Conservation (phyloP, 1,139 yeast genomes). For the Candida mesenterica region DNA sequence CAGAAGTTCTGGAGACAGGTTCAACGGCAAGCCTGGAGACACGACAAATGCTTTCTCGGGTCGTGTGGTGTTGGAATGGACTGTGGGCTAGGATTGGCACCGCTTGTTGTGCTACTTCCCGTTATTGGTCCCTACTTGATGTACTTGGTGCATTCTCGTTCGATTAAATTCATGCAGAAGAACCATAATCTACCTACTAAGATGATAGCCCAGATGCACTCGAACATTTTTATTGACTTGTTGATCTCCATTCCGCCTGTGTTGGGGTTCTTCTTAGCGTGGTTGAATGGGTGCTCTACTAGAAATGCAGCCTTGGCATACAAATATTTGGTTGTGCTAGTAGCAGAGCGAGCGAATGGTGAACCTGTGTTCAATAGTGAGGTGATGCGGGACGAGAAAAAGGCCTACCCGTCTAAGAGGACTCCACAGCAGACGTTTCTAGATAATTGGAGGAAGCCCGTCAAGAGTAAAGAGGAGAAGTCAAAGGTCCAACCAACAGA, state of each 20-base stretch:
- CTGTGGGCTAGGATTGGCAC: slow-evolving; percentile 76
- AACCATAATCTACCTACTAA: slow-evolving; percentile 58
- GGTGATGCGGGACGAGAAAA: slow-evolving; percentile 1
- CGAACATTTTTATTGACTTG: slow-evolving; percentile 71
- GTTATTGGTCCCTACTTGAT: slow-evolving; percentile 76
- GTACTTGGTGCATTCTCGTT: slow-evolving; percentile 72
- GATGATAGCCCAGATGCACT: slow-evolving; percentile 65
- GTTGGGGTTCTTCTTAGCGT: slow-evolving; percentile 70
- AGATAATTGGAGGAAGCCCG: slow-evolving; percentile 3
- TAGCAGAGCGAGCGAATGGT: slow-evolving; percentile 26
- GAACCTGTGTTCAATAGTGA: slow-evolving; percentile 6
- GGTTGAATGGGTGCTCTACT: slow-evolving; percentile 86
- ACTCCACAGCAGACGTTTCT: slow-evolving; percentile 9
- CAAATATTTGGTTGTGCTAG: slow-evolving; percentile 41
- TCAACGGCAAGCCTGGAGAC: slow-evolving; percentile 79
- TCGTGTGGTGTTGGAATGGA: slow-evolving; percentile 69
- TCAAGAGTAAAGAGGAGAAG: not conserved
- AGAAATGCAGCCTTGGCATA: slow-evolving; percentile 80
- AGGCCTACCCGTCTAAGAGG: slow-evolving; percentile 3
- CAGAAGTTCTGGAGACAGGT: slow-evolving; percentile 66
- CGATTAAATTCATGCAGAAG: slow-evolving; percentile 57
- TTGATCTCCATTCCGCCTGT: slow-evolving; percentile 75
- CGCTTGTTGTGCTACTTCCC: slow-evolving; percentile 67
- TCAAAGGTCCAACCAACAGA: no score
- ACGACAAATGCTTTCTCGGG: slow-evolving; percentile 78